Conservation (phyloP, 106 monocot genomes). For the Amphibolis antarctica region DNA sequence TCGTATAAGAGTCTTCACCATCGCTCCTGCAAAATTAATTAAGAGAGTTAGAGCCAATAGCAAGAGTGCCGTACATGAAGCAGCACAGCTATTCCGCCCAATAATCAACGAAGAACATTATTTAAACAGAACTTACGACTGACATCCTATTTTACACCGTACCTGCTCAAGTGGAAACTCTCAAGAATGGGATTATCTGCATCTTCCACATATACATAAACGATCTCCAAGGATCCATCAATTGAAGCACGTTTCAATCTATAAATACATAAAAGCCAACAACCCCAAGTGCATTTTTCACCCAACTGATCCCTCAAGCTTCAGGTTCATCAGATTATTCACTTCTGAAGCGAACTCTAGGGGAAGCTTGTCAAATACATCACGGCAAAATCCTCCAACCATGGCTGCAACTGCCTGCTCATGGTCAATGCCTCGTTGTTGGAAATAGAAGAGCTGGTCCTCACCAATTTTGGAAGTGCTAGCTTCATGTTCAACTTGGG, state of each 20-base stretch:
- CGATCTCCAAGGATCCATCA: too few relatives aligned
- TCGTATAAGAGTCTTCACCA: too few relatives aligned
- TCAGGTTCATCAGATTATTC: slow-evolving; percentile 57
- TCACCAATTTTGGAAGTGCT: slow-evolving; percentile 65
- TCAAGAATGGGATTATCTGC: too few relatives aligned
- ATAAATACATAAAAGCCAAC: neutral
- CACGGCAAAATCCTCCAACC: slow-evolving; percentile 73
- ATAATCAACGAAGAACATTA: too few relatives aligned
- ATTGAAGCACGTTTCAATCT: neutral
- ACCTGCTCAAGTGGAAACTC: too few relatives aligned
- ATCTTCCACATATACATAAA: too few relatives aligned
- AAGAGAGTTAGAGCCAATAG: too few relatives aligned
- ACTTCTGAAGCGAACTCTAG: slow-evolving; percentile 69
- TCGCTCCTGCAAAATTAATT: too few relatives aligned
- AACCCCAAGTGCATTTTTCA: neutral
- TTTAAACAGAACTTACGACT: too few relatives aligned
- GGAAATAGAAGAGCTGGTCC: slow-evolving; percentile 61
- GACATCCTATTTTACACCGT: too few relatives aligned
- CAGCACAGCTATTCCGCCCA: too few relatives aligned
- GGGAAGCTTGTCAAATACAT: slow-evolving; percentile 70
- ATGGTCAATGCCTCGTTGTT: slow-evolving; percentile 63
- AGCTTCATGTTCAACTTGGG: slow-evolving; percentile 58
- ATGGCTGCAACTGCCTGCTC: slow-evolving; percentile 68
- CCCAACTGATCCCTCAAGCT: slow-evolving; percentile 61
- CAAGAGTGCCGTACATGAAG: too few relatives aligned